Base-by-base conservation (phyloP, 345 rosid genomes). In the Aegle marmelos region DNA sequence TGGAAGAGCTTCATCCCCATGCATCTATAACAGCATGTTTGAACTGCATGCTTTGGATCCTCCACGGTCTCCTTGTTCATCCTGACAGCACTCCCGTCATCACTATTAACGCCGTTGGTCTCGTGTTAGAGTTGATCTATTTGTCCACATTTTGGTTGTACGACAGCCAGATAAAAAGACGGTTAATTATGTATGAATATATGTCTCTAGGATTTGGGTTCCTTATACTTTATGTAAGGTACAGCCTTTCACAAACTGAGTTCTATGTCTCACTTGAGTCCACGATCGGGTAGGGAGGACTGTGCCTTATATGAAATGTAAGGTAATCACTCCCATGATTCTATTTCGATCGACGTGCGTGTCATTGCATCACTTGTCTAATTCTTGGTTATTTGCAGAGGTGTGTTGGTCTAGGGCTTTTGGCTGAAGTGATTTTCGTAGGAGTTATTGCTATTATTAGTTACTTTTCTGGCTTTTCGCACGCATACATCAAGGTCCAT, bases 31-130 rank as follows among this genome's bases (percentile, higher is more conserved):
- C 86, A 2, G 70, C 89, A 1, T 61, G 80, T 4, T 22, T 84
- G 62, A 88, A 86, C n/a, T 88, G 91, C 78, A 72, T 66, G 74
- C 30, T 86, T 58, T 86, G 88, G 91, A 0, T 81, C 4, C 54
- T 88, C 65, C 86, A 84, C n/a, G 91, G 91, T 66, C 31, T 88
- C 64, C 91, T 82, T 17, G 80, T 88, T 58, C 79, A 71, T 54
- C 83, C 86, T 2, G 83, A 84, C 58, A 88, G 82, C 84, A 59
- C 73, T 39, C 85, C 82, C 0, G 89, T 88, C 31, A 34, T 80
- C 73, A 84, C 89, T 60, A 88, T 83, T 77, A 88, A 88, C 39
- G 69, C 80, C 3, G 5, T 71, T 7, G 89, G 89, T 2, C 82
- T 86, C 1, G 74, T 24, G 6, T 53, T 88, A 1, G 86, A 86